Conservation (phyloP, 257 asterid genomes). For the Solanum habrochaites region DNA sequence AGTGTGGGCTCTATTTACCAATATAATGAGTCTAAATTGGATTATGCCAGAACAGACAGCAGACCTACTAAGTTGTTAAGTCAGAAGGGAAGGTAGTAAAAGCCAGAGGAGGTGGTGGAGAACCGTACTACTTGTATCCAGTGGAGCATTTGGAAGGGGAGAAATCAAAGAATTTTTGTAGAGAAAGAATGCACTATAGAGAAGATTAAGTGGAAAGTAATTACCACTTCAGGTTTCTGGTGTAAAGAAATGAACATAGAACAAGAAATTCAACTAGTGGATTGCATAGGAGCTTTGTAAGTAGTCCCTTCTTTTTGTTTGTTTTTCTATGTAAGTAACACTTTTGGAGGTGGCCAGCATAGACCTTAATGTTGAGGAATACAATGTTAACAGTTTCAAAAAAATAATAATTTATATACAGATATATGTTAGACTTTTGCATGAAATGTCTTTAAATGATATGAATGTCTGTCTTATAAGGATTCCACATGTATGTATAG, state of each 20-base stretch:
- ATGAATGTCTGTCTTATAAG: too few species aligned
- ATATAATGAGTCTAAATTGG: not conserved
- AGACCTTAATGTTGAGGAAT: not conserved
- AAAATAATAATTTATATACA: too few species aligned
- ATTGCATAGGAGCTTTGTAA: not conserved
- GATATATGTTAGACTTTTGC: too few species aligned
- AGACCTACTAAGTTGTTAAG: not conserved
- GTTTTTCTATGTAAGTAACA: not conserved
- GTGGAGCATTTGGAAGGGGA: not conserved
- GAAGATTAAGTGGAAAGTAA: not conserved
- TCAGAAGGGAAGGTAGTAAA: not conserved
- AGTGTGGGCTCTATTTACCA: not conserved
- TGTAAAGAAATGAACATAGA: not conserved
- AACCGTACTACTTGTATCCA: not conserved
- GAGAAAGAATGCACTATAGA: not conserved
- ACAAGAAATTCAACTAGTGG: not conserved
- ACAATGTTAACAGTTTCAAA: too few species aligned
- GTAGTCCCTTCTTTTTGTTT: too few species aligned
- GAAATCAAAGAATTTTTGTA: not conserved
- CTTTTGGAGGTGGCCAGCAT: not conserved
- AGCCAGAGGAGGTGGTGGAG: not conserved
- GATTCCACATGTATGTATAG: too few species aligned
- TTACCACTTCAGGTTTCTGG: not conserved
- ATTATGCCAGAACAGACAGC: not conserved
- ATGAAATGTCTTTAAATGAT: too few species aligned